These are phyloP conservation scores for Sphagnurus paluster DNA, from an alignment of 1,284 basidiomycete species.

Conservation along the genomic window DNA sequence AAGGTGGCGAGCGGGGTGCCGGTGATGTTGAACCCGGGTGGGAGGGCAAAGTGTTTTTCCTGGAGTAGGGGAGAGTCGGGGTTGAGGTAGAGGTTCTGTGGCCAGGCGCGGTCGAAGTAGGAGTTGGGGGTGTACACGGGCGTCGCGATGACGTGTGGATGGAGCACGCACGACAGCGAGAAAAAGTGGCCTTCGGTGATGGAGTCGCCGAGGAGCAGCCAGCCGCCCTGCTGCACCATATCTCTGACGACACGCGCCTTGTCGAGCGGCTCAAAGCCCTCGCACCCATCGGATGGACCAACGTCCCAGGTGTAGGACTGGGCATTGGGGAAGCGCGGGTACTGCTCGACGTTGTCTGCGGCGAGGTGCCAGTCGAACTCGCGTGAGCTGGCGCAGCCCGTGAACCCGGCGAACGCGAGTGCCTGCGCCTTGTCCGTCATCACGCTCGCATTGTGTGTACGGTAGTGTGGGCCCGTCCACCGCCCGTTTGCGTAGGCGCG, in stretches of 20 bases:
- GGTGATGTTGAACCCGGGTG: constrained; percentile 51
- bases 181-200: constrained; percentile 73
- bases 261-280: constrained; percentile 38
- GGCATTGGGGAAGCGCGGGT: constrained; percentile 51
- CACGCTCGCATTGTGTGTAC: constrained; percentile 30
- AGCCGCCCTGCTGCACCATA: constrained; percentile 67
- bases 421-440: constrained; percentile 44
- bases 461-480: constrained; percentile 21
- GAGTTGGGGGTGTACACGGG: constrained; percentile 55
- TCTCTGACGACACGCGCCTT: constrained; percentile 46
- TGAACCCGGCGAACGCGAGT: constrained; percentile 50
- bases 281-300: constrained; percentile 35
- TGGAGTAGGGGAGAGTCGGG: constrained; percentile 49
- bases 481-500: constrained; percentile 20
- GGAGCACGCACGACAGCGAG: constrained; percentile 63
- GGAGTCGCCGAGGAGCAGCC: constrained; percentile 66
- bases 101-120: constrained; percentile 61
- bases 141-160: constrained; percentile 63
- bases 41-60: constrained; percentile 35
- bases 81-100: constrained; percentile 60
- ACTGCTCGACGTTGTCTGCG: constrained; percentile 44
- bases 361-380: constrained; percentile 65
- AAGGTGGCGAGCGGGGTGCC: constrained; percentile 63
- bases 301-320: constrained; percentile 55
- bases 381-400: constrained; percentile 59